Percentiles rank a stretch among this genome's conserved stretches.
Evolutionary conservation across 306 rosid species (phyloP).

Genomic region (Trifolium subterraneum): DNA sequence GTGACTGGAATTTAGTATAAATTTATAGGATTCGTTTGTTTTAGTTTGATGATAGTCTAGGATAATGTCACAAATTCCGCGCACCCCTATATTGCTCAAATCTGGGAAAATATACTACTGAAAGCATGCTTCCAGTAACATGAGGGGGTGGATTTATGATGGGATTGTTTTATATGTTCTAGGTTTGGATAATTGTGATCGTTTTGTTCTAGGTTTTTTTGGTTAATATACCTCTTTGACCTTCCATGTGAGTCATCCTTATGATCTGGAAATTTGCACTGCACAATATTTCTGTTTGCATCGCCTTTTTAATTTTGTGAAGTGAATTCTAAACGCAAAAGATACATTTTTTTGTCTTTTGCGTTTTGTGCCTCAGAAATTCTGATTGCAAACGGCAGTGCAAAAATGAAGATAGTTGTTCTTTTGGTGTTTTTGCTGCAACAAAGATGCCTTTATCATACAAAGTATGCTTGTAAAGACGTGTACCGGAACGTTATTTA

Average conservation of each 20-base stretch:
- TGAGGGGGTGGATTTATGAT: not conserved
- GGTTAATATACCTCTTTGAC: too few relatives aligned
- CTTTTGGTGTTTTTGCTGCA: slow-evolving; percentile 28
- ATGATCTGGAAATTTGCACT: not conserved
- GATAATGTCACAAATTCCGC: too few relatives aligned
- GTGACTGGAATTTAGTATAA: slow-evolving; percentile 5
- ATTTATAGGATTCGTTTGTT: slow-evolving; percentile 3
- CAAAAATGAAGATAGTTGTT: slow-evolving; percentile 6
- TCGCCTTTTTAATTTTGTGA: not conserved
- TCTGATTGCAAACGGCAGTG: not conserved
- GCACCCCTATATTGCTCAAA: too few relatives aligned
- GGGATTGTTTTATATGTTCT: not conserved
- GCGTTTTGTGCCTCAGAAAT: not conserved
- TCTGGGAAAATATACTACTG: too few relatives aligned
- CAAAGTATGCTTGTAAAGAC: slow-evolving; percentile 1
- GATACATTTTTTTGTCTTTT: not conserved
- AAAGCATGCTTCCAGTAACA: too few relatives aligned
- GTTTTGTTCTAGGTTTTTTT: not conserved
- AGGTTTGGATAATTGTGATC: slow-evolving; percentile 23
- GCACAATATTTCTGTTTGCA: not conserved
- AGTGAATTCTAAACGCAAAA: not conserved
- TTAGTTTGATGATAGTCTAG: too few relatives aligned
- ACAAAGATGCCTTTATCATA: slow-evolving; percentile 6
- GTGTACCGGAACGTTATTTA: slow-evolving; percentile 10
- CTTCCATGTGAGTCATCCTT: not conserved